phyloP scores from a whole-genome alignment of 768 basidiomycete species.

The Lentinula detonsa region DNA sequence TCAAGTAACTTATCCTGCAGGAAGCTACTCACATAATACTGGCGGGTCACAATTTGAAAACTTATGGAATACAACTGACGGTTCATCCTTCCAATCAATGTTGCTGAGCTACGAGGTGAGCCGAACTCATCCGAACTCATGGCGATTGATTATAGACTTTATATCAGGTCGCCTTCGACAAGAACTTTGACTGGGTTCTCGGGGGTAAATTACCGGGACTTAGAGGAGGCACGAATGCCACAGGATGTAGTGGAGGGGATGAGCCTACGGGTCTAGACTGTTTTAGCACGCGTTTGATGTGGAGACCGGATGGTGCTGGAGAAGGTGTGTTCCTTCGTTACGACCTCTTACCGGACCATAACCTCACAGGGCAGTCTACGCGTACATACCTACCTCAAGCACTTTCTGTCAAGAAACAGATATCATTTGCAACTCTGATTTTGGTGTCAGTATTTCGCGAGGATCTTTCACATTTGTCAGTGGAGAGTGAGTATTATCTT shows the following conservation, averaged over 20 bases:
- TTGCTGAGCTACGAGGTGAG: slow-evolving; percentile 33
- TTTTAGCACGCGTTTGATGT: slow-evolving; percentile 74
- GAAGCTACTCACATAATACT: slow-evolving; percentile 50
- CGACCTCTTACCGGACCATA: slow-evolving; percentile 1
- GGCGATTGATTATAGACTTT: not conserved
- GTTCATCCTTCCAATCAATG: slow-evolving; percentile 58
- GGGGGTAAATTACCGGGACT: slow-evolving; percentile 76
- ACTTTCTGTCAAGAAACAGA: slow-evolving; percentile 47
- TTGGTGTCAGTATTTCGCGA: slow-evolving; percentile 70
- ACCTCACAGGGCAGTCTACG: slow-evolving; percentile 50
- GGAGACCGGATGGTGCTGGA: slow-evolving; percentile 56
- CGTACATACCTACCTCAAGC: slow-evolving; percentile 67
- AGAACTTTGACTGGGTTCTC: slow-evolving; percentile 63
- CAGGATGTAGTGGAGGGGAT: slow-evolving; percentile 67
- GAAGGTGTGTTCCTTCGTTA: slow-evolving; percentile 48
- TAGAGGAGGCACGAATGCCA: slow-evolving; percentile 56
- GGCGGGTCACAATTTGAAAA: slow-evolving; percentile 67
- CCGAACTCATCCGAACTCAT: not conserved
- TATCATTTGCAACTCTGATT: slow-evolving; percentile 67
- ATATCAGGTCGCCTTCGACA: slow-evolving; percentile 71
- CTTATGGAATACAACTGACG: slow-evolving; percentile 59
- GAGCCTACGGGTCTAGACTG: slow-evolving; percentile 60
- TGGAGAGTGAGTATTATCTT: slow-evolving; percentile 48
- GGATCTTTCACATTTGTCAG: slow-evolving; percentile 56
- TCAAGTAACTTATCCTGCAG: slow-evolving; percentile 57